Evolutionary conservation across 2,329 filamentous ascomycete species (phyloP).

Genomic region (Aspergillus pseudoterreus): DNA sequence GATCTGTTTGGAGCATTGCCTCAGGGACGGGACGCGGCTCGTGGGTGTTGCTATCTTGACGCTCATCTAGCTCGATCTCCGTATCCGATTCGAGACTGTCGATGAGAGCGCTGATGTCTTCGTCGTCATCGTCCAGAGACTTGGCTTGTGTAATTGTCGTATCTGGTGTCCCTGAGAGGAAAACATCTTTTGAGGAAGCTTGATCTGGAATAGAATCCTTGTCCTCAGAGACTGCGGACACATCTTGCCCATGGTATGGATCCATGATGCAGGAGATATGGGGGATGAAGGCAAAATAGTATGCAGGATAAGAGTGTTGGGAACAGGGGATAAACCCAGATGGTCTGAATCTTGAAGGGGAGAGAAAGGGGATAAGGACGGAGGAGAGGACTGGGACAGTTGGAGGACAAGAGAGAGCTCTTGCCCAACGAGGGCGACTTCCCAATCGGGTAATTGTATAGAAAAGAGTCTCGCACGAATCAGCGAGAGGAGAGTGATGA

Average conservation of each 20-base stretch:
- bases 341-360: background rate
- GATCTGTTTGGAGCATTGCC: slow-evolving; percentile 74
- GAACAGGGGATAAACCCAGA: background rate
- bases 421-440: background rate
- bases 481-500: background rate
- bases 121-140: slow-evolving; percentile 64
- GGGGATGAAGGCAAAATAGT: background rate
- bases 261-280: background rate
- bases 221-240: background rate
- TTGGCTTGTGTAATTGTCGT: background rate
- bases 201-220: background rate
- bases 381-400: background rate
- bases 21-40: slow-evolving; percentile 63
- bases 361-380: background rate
- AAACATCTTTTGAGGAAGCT: background rate
- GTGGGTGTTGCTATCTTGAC: slow-evolving; percentile 50
- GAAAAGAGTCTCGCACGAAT: background rate
- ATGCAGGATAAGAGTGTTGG: background rate
- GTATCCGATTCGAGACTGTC: slow-evolving; percentile 77
- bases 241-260: background rate
- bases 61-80: slow-evolving; percentile 61
- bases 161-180: background rate
- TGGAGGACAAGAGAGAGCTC: background rate
- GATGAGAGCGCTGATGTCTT: slow-evolving; percentile 82
- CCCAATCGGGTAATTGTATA: background rate